Evolutionary conservation across 768 basidiomycete genomes (phyloP).

Genomic region (Panaeolus cyanescens): DNA sequence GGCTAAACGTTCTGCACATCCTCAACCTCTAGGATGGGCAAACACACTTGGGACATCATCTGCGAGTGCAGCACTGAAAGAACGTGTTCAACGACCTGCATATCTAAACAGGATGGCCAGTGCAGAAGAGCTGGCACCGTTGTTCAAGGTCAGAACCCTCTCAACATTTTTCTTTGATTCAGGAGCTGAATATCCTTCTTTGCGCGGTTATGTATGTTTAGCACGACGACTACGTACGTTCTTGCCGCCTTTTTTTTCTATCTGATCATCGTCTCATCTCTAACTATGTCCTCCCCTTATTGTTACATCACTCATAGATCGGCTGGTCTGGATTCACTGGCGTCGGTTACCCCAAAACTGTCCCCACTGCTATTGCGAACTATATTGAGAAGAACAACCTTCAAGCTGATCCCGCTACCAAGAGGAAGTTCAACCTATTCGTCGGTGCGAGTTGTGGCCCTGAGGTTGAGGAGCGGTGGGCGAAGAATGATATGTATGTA

Average conservation of each 20-base stretch:
- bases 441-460: conserved; percentile 49
- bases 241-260: not conserved
- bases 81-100: conserved; percentile 42
- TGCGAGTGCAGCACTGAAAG: conserved; percentile 32
- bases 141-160: conserved; percentile 45
- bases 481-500: conserved; percentile 44
- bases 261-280: not conserved
- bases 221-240: conserved; percentile 49
- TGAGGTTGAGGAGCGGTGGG: conserved; percentile 53
- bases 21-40: not conserved
- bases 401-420: conserved; percentile 41
- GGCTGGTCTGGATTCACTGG: conserved; percentile 55
- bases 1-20: not conserved
- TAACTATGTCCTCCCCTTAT: too few relatives aligned
- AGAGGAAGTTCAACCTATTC: conserved; percentile 50
- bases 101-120: conserved; percentile 36
- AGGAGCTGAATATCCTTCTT: too few relatives aligned
- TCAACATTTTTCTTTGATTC: not conserved
- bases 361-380: conserved; percentile 49
- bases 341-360: conserved; percentile 49
- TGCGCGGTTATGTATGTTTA: conserved; percentile 12
- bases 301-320: conserved; percentile 39
- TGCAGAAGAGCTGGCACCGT: conserved; percentile 39
- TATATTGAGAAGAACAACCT: conserved; percentile 44
- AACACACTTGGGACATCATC: conserved; percentile 16